Evolutionary conservation across 2,329 filamentous ascomycete species (phyloP), one percentile per base, ranked within the genome.

Genomic region (Lecanicillium sp.): DNA sequence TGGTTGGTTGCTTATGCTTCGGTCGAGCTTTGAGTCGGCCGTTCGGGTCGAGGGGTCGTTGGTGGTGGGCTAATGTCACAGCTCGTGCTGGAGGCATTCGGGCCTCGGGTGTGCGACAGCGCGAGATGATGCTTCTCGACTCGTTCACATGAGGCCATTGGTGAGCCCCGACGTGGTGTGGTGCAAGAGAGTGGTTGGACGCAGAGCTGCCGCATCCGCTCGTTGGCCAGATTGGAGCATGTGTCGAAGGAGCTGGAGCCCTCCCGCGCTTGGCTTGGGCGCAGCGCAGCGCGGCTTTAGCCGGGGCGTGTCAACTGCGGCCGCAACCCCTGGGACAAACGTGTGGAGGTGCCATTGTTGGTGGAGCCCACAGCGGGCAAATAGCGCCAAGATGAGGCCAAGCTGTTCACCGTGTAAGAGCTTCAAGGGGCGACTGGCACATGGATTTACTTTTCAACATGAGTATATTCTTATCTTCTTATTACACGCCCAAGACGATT

Each of bases 101-200:
- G n/a, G 35, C 21, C 21, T 20, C 20, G 36, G 29, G 20, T 6
- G 23, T 41, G 44, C 29, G 26, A 26, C 12, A 30, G 23, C 37
- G 44, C 37, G n/a, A 35, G 27, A 14, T 26, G 27, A 33, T 12
- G 10, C 26, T 10, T 26, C 19, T n/a, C 21, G n/a, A n/a, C n/a
- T n/a, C 20, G n/a, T 35, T 47, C 36, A 47, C 44, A 47, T 47
- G 27, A 33, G 37, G 36, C 21, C 27, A 47, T 47, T 46, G 27
- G 17, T 15, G 26, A 40, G 44, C 15, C 29, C 27, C 15, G 21
- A 14, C 5, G 44, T 29, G 15, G 43, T 17, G 9, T 46, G 33
- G n/a, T 40, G 26, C 11, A 11, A 44, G 36, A 11, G 11, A 11
- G 15, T n/a, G 19, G 41, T 23, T 38, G 29, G 35, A 37, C 29